Conservation (phyloP, 495 filamentous ascomycete species). For the Penicillium egyptiacum region DNA sequence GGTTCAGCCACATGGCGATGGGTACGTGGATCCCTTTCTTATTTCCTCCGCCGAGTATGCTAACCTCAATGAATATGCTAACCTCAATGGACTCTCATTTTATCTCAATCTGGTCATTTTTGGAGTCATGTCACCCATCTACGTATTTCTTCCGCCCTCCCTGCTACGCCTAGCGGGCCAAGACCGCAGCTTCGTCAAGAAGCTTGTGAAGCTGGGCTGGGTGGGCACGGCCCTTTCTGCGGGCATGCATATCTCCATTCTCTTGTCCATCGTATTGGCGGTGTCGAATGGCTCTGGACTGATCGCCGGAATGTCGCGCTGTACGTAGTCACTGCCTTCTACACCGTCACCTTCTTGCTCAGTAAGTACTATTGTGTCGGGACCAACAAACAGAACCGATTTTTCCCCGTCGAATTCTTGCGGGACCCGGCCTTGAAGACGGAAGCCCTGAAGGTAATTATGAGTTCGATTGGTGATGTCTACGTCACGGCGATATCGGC, state of each 20-base stretch:
- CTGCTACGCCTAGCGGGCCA: not conserved
- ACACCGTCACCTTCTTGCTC: not conserved
- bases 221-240: not conserved
- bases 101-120: not conserved
- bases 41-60: not conserved
- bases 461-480: not conserved
- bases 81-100: too few species aligned
- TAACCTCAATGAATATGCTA: not conserved
- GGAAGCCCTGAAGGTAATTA: not conserved
- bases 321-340: not conserved
- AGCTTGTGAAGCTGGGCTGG: not conserved
- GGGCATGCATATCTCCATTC: not conserved
- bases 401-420: not conserved
- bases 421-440: not conserved
- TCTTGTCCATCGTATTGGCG: not conserved
- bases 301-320: not conserved
- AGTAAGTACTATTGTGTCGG: not conserved
- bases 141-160: not conserved
- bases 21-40: not conserved
- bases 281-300: not conserved
- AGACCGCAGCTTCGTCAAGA: not conserved
- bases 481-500: not conserved
- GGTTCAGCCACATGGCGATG: not conserved
- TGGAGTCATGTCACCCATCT: not conserved
- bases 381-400: not conserved